Conservation (phyloP, 192 early-diverging fungal genomes). For the Coemansia sp. region DNA sequence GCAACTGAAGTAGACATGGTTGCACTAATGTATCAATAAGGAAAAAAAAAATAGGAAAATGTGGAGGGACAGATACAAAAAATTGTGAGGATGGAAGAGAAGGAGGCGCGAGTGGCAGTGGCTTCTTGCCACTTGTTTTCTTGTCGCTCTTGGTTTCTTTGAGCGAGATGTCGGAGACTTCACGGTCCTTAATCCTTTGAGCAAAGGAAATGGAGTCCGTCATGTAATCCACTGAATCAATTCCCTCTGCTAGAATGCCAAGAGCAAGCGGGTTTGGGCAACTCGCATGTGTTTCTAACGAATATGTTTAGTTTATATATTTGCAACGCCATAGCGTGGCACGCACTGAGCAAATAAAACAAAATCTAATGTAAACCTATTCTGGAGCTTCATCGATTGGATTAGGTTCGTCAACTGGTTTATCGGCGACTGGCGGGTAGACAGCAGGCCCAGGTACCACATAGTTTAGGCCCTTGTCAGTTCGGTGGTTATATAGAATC, state of each 20-base stretch:
- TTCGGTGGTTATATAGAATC: not conserved
- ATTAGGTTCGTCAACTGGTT: not conserved
- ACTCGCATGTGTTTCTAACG: too few relatives aligned
- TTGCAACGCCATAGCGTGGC: too few relatives aligned
- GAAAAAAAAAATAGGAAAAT: not conserved
- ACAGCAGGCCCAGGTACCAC: constrained; percentile 14
- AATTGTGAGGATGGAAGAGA: not conserved
- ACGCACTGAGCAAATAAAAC: too few relatives aligned
- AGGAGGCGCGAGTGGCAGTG: not conserved
- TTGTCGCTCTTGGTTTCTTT: too few relatives aligned
- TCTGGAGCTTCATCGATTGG: too few relatives aligned
- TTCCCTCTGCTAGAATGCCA: too few relatives aligned
- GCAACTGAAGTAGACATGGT: not conserved
- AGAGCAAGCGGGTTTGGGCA: too few relatives aligned
- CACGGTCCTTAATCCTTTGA: not conserved
- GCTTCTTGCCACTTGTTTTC: not conserved
- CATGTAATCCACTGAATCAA: too few relatives aligned
- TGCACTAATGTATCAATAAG: not conserved
- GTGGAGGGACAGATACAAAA: not conserved
- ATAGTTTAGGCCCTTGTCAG: constrained; percentile 3
- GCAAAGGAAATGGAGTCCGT: not conserved
- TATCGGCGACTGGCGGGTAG: not conserved
- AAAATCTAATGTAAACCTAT: too few relatives aligned
- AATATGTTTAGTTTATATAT: too few relatives aligned
- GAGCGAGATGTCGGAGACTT: not conserved